A percentile compares a stretch with the other conserved stretches of the same genome.
phyloP scores from a whole-genome alignment of 1,284 basidiomycete genomes.

The Athelia sp. region DNA sequence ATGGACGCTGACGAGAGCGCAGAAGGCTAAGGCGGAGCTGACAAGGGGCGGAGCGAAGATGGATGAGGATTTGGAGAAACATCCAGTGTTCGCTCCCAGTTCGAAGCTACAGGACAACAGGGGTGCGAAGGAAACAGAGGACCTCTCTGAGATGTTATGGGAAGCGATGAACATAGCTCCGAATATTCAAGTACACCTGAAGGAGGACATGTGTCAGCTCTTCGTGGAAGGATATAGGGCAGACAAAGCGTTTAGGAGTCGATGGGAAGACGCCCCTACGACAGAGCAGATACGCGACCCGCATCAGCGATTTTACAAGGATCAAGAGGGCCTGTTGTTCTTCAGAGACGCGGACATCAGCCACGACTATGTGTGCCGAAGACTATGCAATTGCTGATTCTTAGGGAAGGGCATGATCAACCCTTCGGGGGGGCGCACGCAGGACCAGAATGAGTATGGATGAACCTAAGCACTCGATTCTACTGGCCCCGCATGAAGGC shows the following conservation, averaged over 20 bases:
- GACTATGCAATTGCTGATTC: not conserved
- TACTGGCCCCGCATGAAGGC: slow-evolving; percentile 28
- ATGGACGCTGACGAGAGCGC: not conserved
- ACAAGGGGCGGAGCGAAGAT: no score
- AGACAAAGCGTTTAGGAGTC: slow-evolving; percentile 1
- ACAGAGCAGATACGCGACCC: slow-evolving; percentile 2
- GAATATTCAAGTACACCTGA: not conserved
- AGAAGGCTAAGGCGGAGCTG: not conserved
- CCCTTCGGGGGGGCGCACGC: slow-evolving; percentile 8
- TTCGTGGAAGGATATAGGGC: slow-evolving; percentile 1
- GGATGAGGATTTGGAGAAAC: no score
- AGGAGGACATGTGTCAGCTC: not conserved
- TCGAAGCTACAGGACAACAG: not conserved
- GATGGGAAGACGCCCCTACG: not conserved
- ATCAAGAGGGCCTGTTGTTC: slow-evolving; percentile 12
- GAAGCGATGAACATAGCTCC: not conserved
- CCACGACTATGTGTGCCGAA: slow-evolving; percentile 17
- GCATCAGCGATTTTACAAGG: slow-evolving; percentile 10
- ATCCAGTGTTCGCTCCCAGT: no score
- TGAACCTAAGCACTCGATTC: slow-evolving; percentile 13
- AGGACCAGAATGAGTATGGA: slow-evolving; percentile 10
- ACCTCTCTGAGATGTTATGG: not conserved
- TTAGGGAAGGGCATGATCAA: slow-evolving; percentile 10
- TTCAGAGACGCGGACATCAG: slow-evolving; percentile 16
- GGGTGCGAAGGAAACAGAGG: not conserved